A percentile compares a stretch with the other conserved stretches of the same genome.
Evolutionary conservation across 202 grass and related monocot genomes (phyloP).

Genomic region (Elaeis oleifera): DNA sequence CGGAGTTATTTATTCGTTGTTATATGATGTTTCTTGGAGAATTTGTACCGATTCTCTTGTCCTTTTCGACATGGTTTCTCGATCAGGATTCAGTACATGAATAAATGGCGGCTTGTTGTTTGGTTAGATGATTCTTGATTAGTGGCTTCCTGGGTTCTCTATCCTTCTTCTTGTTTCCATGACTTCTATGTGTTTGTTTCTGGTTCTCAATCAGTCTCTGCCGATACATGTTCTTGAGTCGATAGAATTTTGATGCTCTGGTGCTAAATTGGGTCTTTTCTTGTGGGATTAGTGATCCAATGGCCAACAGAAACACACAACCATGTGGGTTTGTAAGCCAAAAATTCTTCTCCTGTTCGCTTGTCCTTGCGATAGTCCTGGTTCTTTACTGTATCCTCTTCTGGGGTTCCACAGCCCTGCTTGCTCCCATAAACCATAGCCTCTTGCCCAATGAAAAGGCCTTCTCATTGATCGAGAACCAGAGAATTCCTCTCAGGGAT

Average conservation of each 20-base stretch:
- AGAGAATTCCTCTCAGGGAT: background rate
- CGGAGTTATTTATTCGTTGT: background rate
- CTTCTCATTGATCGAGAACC: constrained; percentile 19
- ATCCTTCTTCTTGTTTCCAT: background rate
- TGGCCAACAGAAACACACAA: constrained; percentile 7
- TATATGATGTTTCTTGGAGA: background rate
- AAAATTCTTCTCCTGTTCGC: constrained; percentile 25
- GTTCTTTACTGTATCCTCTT: constrained; percentile 29
- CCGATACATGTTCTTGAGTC: background rate
- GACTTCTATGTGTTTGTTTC: background rate
- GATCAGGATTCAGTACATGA: too few species aligned
- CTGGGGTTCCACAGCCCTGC: constrained; percentile 9
- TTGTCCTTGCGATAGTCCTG: constrained; percentile 22
- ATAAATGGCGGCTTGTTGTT: background rate
- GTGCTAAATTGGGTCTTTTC: background rate
- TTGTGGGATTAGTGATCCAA: background rate
- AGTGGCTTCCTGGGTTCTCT: background rate
- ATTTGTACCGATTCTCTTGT: background rate
- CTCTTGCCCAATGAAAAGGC: constrained; percentile 21
- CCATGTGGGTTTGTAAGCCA: background rate
- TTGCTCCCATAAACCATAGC: constrained; percentile 10
- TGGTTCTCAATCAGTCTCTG: background rate
- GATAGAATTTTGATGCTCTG: background rate
- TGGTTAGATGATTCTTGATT: background rate
- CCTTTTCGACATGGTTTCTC: background rate